A percentile compares a stretch with the other conserved stretches of the same genome.
Evolutionary conservation across 441 rosid genomes (phyloP).

Genomic region (Raphanus hybrid): DNA sequence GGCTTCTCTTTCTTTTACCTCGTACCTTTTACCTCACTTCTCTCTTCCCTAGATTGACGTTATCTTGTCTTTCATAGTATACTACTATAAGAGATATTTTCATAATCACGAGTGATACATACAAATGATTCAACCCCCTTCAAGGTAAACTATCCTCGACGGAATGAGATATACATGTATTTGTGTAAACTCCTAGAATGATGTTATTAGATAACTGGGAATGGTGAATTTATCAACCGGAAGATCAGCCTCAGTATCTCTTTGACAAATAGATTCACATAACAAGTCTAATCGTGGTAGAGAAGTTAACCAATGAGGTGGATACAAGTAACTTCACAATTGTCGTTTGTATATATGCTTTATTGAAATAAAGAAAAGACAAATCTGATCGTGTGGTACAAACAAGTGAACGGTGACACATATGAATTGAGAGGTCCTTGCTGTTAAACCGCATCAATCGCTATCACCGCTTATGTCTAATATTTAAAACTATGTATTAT

Average conservation of each 20-base stretch:
- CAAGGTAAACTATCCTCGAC: conserved; percentile 6
- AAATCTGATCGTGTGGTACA: conserved; percentile 5
- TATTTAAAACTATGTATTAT: not conserved
- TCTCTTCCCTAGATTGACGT: conserved; percentile 32
- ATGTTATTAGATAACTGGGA: not conserved
- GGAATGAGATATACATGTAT: not conserved
- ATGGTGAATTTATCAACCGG: not conserved
- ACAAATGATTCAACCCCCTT: conserved; percentile 13
- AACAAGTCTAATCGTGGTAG: not conserved
- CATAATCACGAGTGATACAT: not conserved
- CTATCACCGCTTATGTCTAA: conserved; percentile 4
- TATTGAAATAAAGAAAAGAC: not conserved
- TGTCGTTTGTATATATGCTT: not conserved
- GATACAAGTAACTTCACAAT: not conserved
- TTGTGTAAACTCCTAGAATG: not conserved
- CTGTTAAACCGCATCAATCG: conserved; percentile 11
- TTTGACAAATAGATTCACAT: not conserved
- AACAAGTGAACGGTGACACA: conserved; percentile 12
- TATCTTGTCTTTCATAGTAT: conserved; percentile 31
- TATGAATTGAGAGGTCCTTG: conserved; percentile 15
- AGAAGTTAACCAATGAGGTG: not conserved
- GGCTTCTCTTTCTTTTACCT: conserved; percentile 41
- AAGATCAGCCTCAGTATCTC: not conserved
- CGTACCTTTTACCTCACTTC: conserved; percentile 38
- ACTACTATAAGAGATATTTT: conserved; percentile 12